phyloP scores from a whole-genome alignment of 805 yeast species.

The Cyberlindnera xylosilytica region DNA sequence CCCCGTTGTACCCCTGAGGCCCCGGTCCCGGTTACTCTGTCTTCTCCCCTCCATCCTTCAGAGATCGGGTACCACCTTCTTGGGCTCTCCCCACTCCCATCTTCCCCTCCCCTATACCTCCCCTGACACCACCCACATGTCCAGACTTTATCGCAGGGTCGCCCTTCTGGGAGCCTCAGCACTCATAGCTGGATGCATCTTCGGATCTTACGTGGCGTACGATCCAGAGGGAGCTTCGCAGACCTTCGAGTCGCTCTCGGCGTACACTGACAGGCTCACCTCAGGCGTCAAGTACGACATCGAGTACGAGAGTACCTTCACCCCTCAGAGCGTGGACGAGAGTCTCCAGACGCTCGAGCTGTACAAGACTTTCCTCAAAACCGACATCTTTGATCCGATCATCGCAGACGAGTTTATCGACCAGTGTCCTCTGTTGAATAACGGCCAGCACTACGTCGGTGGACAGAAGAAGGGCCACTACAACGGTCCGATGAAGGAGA shows the following conservation, averaged over 20 bases:
- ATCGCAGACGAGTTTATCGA: slow-evolving; percentile 12
- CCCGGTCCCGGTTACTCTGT: too few species aligned
- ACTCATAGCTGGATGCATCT: neutral
- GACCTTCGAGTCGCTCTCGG: neutral
- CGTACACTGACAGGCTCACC: neutral
- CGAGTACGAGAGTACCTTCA: slow-evolving; percentile 1
- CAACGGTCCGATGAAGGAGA: slow-evolving; percentile 18
- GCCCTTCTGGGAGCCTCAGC: neutral
- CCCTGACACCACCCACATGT: neutral
- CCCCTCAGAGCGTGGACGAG: slow-evolving; percentile 1
- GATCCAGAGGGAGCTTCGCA: neutral
- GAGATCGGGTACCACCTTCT: too few species aligned
- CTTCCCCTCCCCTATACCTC: neutral
- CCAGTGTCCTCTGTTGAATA: slow-evolving; percentile 13
- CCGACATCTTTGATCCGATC: slow-evolving; percentile 14
- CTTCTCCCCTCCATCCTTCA: too few species aligned
- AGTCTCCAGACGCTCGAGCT: slow-evolving; percentile 2
- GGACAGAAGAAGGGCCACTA: slow-evolving; percentile 16
- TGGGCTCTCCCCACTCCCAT: neutral
- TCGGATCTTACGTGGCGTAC: neutral
- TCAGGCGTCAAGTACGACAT: neutral
- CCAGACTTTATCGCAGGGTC: neutral
- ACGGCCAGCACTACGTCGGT: slow-evolving; percentile 14
- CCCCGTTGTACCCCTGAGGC: too few species aligned
- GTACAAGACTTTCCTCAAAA: slow-evolving; percentile 8